Base-by-base conservation (phyloP, 495 filamentous ascomycete genomes). In the Penicillium coprophilum region DNA sequence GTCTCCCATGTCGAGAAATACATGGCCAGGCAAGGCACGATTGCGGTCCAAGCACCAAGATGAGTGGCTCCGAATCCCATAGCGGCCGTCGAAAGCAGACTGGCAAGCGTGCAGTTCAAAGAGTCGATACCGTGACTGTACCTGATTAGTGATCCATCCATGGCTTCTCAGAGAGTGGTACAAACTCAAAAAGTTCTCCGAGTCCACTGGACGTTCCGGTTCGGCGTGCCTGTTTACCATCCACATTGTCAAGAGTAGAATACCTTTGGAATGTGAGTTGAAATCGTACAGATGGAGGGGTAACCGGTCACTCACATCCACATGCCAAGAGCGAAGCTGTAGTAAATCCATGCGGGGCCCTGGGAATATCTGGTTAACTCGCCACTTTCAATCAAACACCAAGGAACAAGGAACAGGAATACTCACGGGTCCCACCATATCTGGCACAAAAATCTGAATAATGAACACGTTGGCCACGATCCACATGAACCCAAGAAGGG, bases 1-100 rank as follows among this genome's bases (percentile, higher is more conserved):
- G 94, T 98, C 71, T 98, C 94, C 94, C 94, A 98, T 8, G 94
- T 98, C 6, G 92, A 97, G 76, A 97, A 96, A 79, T 96, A 97
- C 94, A 98, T 98, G 21, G 94, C 90, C 9, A 98, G 75, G 60
- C 91, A 95, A 2, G 94, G 95, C 50, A 92, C 83, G 36, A 97
- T 74, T 12, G 92, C 92, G 1, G 94, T 98, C 69, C 94, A 95
- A 44, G 92, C 87, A 60, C 94, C 94, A 7, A 90, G 82, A 52
- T 83, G 82, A 9, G 87, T 87, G 9, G 88, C 81, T 38, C 94
- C 94, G 32, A 94, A 79, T 24, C 91, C 95, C 87, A 98, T 89
- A 17, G 91, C 91, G 11, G 90, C 92, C 9, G 88, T 91, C 72
- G 96, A 89, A 51, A 92, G 82, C 48, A 98, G 74, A 70, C 88